Evolutionary conservation across 2,329 filamentous ascomycete species (phyloP).

Genomic region (Ceratocystis papillata): DNA sequence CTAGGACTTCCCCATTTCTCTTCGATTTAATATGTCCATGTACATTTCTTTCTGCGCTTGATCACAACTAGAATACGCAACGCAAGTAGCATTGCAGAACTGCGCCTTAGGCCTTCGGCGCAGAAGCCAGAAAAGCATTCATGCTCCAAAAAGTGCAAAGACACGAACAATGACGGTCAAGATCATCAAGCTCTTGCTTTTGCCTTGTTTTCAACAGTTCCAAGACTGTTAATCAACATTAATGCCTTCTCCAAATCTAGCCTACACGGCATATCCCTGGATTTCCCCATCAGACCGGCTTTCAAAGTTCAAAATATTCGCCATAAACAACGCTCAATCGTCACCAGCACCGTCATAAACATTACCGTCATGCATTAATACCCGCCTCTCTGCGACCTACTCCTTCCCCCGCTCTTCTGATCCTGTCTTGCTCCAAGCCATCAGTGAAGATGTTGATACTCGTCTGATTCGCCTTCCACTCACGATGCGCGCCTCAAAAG

Average conservation of each 20-base stretch:
- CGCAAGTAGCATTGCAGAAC: too few relatives aligned
- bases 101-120: background rate
- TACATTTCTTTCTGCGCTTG: background rate
- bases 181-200: background rate
- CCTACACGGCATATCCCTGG: too few relatives aligned
- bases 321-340: background rate
- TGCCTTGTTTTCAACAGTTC: too few relatives aligned
- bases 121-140: background rate
- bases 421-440: background rate
- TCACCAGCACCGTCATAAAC: background rate
- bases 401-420: background rate
- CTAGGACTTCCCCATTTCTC: background rate
- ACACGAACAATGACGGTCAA: background rate
- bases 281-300: background rate
- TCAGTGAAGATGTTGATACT: constrained; percentile 29
- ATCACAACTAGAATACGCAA: background rate
- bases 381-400: constrained; percentile 15
- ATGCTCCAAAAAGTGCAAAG: background rate
- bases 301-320: background rate
- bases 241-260: too few relatives aligned
- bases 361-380: background rate
- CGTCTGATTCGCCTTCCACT: constrained; percentile 33
- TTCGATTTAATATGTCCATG: background rate
- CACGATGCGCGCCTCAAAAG: constrained; percentile 33
- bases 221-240: too few relatives aligned